Evolutionary conservation across 2,329 filamentous ascomycete genomes (phyloP).

Genomic region (Calonectria henricotiae): DNA sequence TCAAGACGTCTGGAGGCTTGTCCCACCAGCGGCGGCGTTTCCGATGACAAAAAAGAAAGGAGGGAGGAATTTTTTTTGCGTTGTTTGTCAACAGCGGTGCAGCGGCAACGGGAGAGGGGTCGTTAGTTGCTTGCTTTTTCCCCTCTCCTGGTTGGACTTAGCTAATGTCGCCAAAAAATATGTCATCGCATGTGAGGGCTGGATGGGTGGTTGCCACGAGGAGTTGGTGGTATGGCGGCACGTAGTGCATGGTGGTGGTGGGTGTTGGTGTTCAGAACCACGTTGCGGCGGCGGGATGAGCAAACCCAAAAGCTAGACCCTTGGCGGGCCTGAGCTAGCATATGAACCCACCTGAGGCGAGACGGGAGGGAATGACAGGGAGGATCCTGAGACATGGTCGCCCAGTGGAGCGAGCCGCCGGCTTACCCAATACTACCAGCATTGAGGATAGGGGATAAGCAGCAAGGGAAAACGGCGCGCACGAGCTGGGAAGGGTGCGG

Average conservation of each 20-base stretch:
- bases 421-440: background rate
- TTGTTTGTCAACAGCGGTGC: background rate
- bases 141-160: background rate
- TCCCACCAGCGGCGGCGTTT: slow-evolving; percentile 19
- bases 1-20: slow-evolving; percentile 4
- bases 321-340: slow-evolving; percentile 19
- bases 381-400: slow-evolving; percentile 15
- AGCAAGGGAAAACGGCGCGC: background rate
- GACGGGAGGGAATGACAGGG: slow-evolving; percentile 13
- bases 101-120: background rate
- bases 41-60: background rate
- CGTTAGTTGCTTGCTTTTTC: slow-evolving; percentile 14
- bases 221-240: background rate
- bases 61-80: background rate
- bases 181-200: background rate
- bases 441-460: slow-evolving; percentile 11
- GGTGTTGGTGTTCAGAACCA: slow-evolving; percentile 20
- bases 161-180: background rate
- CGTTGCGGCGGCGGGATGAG: slow-evolving; percentile 27
- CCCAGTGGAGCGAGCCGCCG: slow-evolving; percentile 1
- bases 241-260: background rate
- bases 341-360: slow-evolving; percentile 18
- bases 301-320: slow-evolving; percentile 30
- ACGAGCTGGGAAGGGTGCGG: background rate
- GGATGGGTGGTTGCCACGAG: slow-evolving; percentile 2